Conservation (phyloP, 169 alveolate genomes). For the Perkinsus marinus region DNA sequence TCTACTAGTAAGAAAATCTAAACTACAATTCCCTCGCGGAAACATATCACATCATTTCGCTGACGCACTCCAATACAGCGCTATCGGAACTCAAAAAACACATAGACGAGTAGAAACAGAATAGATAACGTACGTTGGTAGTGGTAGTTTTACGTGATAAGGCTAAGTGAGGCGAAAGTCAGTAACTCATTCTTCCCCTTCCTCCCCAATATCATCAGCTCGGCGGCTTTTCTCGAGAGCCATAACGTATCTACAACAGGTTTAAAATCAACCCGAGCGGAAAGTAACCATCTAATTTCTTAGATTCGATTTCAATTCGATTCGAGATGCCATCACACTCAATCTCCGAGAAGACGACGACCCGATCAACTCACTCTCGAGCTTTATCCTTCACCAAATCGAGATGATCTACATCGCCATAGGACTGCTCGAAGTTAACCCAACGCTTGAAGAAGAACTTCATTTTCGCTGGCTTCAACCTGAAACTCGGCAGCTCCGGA, state of each 20-base stretch:
- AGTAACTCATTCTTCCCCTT: background rate
- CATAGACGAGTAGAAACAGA: background rate
- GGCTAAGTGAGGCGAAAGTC: background rate
- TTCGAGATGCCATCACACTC: too few species aligned
- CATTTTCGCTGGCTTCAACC: background rate
- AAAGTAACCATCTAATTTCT: background rate
- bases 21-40: too few species aligned
- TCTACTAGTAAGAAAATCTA: too few species aligned
- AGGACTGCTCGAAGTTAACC: background rate
- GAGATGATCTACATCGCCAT: background rate
- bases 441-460: background rate
- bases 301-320: too few species aligned
- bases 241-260: background rate
- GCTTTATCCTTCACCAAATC: background rate
- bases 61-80: too few species aligned
- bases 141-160: background rate
- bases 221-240: background rate
- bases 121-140: background rate
- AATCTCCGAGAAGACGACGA: too few species aligned
- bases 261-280: background rate
- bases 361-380: background rate
- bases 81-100: too few species aligned
- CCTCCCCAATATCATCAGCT: background rate
- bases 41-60: too few species aligned
- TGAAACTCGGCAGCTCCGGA: background rate